Percentiles rank a stretch among this genome's conserved stretches.
Conservation (phyloP, 176 grass and related monocot species). For the Puccinellia tenuiflora region DNA sequence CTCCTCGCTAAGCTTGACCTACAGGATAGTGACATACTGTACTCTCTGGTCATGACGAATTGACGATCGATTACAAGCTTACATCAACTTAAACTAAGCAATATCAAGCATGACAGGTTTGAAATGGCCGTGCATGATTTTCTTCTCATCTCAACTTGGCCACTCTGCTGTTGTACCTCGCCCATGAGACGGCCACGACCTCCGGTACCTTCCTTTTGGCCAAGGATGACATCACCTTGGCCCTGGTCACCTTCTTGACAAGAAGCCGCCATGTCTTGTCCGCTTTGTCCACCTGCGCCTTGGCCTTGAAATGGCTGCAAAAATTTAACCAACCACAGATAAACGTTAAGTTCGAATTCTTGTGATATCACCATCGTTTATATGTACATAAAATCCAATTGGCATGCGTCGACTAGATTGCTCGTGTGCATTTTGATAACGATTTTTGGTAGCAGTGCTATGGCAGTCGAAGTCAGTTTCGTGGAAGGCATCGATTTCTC, state of each 20-base stretch:
- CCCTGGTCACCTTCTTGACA: conserved; percentile 55
- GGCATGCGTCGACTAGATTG: background rate
- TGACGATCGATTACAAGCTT: background rate
- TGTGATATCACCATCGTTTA: background rate
- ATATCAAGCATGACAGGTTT: background rate
- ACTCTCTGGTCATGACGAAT: background rate
- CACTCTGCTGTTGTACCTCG: conserved; percentile 22
- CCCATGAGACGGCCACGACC: conserved; percentile 25
- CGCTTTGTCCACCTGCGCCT: conserved; percentile 43
- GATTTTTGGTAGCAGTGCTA: background rate
- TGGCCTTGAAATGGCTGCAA: conserved; percentile 48
- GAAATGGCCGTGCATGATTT: background rate
- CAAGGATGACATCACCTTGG: conserved; percentile 42
- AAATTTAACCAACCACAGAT: background rate
- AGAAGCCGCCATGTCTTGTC: conserved; percentile 68
- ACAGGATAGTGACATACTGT: background rate
- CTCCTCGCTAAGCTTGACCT: background rate
- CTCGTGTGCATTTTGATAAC: background rate
- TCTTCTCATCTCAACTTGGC: conserved; percentile 10
- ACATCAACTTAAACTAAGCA: background rate
- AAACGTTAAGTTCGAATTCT: background rate
- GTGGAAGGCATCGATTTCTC: background rate
- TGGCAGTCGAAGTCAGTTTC: conserved; percentile 19
- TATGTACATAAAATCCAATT: background rate
- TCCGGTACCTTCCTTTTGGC: conserved; percentile 33